These are phyloP conservation scores for Zarea fungicola DNA, from an alignment of 2,329 filamentous ascomycete species.

Conservation along the genomic window DNA sequence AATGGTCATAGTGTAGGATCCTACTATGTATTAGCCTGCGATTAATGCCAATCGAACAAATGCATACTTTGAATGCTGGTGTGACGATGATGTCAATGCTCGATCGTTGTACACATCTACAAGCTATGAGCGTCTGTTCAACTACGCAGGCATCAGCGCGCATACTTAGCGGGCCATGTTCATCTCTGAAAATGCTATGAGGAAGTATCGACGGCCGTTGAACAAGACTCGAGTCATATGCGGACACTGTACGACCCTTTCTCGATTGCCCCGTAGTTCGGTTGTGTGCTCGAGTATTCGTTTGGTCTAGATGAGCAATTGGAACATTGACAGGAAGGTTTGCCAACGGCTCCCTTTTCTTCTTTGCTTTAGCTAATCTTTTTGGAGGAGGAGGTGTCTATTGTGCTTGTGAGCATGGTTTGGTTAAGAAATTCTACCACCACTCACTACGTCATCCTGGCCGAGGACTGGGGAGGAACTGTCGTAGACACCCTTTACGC, in stretches of 20 bases:
- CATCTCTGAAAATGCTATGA: not conserved
- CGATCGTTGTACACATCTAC: slow-evolving; percentile 6
- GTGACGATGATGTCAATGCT: not conserved
- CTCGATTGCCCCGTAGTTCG: not conserved
- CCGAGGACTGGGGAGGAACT: slow-evolving; percentile 44
- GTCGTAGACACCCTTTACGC: slow-evolving; percentile 55
- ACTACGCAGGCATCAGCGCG: not conserved
- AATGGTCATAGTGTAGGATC: not conserved
- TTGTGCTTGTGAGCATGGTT: not conserved
- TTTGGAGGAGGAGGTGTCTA: slow-evolving; percentile 26
- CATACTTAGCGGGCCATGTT: not conserved
- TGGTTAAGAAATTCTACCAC: too few relatives aligned
- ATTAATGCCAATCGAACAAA: too few relatives aligned
- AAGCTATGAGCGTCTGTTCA: not conserved
- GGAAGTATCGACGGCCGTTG: not conserved
- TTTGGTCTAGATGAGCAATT: slow-evolving; percentile 12
- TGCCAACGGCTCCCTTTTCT: slow-evolving; percentile 28
- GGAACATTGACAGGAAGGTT: slow-evolving; percentile 33
- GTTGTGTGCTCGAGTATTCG: not conserved
- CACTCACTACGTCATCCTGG: slow-evolving; percentile 39
- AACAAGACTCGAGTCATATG: not conserved
- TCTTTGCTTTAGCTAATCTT: slow-evolving; percentile 22
- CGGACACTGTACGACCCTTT: not conserved
- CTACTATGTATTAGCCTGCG: too few relatives aligned
- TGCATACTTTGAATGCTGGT: not conserved